Evolutionary conservation across 208 protist genomes (phyloP).

Genomic region (Angomonas ambiguus): DNA sequence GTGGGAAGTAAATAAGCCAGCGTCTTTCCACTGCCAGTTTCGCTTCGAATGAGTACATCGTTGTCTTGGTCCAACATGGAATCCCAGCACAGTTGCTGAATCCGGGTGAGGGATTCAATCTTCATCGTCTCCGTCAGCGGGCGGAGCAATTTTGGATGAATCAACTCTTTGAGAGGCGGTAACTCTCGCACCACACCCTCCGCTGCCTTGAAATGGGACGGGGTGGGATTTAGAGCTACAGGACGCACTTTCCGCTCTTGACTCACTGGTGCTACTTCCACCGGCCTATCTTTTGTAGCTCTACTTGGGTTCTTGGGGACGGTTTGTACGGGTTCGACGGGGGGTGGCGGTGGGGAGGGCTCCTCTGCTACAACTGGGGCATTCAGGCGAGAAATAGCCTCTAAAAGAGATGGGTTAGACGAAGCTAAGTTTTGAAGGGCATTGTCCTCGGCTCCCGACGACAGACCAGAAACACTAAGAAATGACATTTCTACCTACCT

Average conservation of each 20-base stretch:
- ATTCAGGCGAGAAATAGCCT: neutral
- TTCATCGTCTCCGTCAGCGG: conserved; percentile 56
- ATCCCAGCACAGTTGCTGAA: conserved; percentile 93
- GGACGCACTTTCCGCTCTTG: neutral
- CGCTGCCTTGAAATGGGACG: conserved; percentile 47
- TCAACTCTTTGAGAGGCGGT: conserved; percentile 40
- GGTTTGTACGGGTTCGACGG: neutral
- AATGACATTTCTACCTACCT: conserved; percentile 6
- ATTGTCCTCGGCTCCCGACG: conserved; percentile 19
- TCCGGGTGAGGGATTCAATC: conserved; percentile 77
- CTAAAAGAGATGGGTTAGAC: neutral
- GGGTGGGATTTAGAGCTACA: neutral
- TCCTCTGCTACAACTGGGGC: neutral
- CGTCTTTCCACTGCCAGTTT: conserved; percentile 93
- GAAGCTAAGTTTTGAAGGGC: conserved; percentile 12
- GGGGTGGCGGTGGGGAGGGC: neutral
- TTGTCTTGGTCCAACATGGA: conserved; percentile 68
- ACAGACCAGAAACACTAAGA: conserved; percentile 34
- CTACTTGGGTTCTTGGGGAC: neutral
- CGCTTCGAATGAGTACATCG: conserved; percentile 85
- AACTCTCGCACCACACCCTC: conserved; percentile 32
- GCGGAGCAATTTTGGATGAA: conserved; percentile 68
- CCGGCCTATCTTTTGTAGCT: neutral
- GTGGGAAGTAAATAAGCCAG: conserved; percentile 92
- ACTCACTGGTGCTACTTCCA: conserved; percentile 8